Evolutionary conservation across 129 eudicot genomes (phyloP).

Genomic region (Chrysanthemum lavandulifolium): DNA sequence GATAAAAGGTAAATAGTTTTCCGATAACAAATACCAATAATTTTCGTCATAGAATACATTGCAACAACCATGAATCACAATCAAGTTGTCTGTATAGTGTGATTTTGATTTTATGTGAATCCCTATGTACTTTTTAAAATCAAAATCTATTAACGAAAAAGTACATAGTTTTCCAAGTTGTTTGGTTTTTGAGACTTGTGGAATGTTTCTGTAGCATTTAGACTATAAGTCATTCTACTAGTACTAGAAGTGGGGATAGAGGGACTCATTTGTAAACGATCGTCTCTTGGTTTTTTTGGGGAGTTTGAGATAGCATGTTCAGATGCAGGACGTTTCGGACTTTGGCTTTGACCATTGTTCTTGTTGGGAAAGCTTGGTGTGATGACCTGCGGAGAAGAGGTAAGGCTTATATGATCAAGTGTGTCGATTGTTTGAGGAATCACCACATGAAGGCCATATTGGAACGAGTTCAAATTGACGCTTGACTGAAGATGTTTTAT

Average conservation of each 20-base stretch:
- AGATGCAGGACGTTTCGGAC: conserved; percentile 31
- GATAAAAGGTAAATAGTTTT: too few species aligned
- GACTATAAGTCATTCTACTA: background rate
- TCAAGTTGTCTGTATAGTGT: too few species aligned
- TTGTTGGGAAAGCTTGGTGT: background rate
- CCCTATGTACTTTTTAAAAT: too few species aligned
- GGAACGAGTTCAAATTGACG: conserved; percentile 14
- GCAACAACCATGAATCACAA: too few species aligned
- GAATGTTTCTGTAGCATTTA: too few species aligned
- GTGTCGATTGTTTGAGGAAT: conserved; percentile 15
- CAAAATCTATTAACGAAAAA: too few species aligned
- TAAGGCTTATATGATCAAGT: conserved; percentile 16
- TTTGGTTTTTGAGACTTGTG: too few species aligned
- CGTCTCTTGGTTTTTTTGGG: conserved; percentile 24
- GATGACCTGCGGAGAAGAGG: conserved; percentile 8
- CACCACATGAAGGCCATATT: conserved; percentile 7
- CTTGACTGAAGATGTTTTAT: background rate
- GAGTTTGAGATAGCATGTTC: conserved; percentile 29
- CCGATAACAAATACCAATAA: too few species aligned
- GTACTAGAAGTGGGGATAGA: background rate
- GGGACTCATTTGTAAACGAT: conserved; percentile 13
- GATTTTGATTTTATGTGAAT: too few species aligned
- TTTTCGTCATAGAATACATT: too few species aligned
- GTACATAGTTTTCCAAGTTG: background rate
- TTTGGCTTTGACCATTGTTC: conserved; percentile 21